Evolutionary conservation across 225 moss, liverwort and hornwort species (phyloP).

Genomic region (Pleurozium schreberi): DNA sequence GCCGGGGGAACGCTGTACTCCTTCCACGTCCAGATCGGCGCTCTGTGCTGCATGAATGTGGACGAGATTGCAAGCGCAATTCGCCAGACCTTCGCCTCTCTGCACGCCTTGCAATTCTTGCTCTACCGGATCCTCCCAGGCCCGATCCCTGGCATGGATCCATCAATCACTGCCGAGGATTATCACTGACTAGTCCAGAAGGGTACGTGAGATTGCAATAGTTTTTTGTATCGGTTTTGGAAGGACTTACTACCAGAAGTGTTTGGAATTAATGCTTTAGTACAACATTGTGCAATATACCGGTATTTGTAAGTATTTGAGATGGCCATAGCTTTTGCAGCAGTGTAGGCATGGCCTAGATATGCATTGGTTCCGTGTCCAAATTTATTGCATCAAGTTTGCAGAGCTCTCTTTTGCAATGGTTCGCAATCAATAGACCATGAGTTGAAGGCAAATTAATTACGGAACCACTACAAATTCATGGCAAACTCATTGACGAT

Average conservation of each 20-base stretch:
- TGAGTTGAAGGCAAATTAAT: neutral
- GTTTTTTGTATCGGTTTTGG: neutral
- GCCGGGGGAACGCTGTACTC: neutral
- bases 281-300: neutral
- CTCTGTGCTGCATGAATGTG: conserved; percentile 6
- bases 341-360: neutral
- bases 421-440: neutral
- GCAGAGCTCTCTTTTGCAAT: neutral
- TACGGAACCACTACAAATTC: neutral
- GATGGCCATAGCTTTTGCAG: no score
- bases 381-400: neutral
- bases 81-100: conserved; percentile 20
- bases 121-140: neutral
- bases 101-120: conserved; percentile 14
- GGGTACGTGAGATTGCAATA: neutral
- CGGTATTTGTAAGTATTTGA: neutral
- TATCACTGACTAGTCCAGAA: neutral
- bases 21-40: conserved; percentile 21
- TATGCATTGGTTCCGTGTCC: neutral
- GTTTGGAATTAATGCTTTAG: neutral
- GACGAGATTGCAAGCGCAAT: conserved; percentile 20
- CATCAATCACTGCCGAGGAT: neutral
- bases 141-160: neutral
- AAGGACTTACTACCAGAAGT: neutral
- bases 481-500: neutral